These are phyloP conservation scores for Fusarium longipes DNA, from an alignment of 2,329 filamentous ascomycete species.

Conservation along the genomic window DNA sequence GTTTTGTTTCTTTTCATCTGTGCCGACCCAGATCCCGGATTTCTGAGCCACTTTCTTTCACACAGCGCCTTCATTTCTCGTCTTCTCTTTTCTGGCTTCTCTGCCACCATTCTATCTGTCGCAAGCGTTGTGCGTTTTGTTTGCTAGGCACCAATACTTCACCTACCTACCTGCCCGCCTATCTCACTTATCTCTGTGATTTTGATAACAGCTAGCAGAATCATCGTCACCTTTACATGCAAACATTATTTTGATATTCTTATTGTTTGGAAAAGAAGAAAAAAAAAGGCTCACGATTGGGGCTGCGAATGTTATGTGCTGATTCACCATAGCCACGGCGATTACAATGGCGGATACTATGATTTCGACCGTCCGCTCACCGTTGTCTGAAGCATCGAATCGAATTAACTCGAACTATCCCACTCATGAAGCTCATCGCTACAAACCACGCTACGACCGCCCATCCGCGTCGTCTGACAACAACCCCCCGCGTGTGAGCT, in stretches of 20 bases:
- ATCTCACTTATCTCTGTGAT: background rate
- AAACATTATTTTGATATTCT: slow-evolving; percentile 24
- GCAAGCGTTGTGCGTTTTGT: slow-evolving; percentile 19
- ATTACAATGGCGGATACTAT: slow-evolving; percentile 50
- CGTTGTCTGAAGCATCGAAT: slow-evolving; percentile 61
- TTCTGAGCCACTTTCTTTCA: slow-evolving; percentile 19
- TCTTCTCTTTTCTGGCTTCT: slow-evolving; percentile 25
- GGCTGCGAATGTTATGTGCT: slow-evolving; percentile 52
- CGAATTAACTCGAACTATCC: slow-evolving; percentile 58
- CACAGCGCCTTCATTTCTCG: slow-evolving; percentile 21
- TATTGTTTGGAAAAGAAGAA: slow-evolving; percentile 14
- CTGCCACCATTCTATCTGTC: slow-evolving; percentile 9
- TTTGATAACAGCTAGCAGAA: slow-evolving; percentile 7
- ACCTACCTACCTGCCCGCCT: background rate
- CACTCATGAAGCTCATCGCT: slow-evolving; percentile 41
- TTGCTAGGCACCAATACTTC: slow-evolving; percentile 13
- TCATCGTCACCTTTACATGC: slow-evolving; percentile 5
- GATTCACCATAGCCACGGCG: slow-evolving; percentile 41
- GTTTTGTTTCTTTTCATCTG: slow-evolving; percentile 29
- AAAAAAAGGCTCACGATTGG: slow-evolving; percentile 11
- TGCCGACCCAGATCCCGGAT: slow-evolving; percentile 16
- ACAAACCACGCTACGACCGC: slow-evolving; percentile 50
- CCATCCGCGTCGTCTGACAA: slow-evolving; percentile 22
- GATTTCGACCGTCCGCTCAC: slow-evolving; percentile 51
- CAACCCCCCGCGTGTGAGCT: slow-evolving; percentile 27